These are phyloP conservation scores for Eucalyptus cloeziana DNA, from an alignment of 345 rosid species.

Conservation along the genomic window DNA sequence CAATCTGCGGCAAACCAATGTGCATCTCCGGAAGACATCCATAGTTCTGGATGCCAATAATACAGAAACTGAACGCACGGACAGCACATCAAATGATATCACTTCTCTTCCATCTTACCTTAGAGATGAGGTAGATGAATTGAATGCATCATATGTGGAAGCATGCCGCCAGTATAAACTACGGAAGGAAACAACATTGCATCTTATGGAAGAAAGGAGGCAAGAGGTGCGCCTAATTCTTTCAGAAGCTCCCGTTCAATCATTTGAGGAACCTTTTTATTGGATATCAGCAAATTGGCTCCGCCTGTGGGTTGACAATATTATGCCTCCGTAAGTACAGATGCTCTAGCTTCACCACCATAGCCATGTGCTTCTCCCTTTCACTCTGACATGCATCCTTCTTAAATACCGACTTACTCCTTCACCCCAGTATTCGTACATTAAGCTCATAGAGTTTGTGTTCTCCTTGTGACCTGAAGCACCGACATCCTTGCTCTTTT, in stretches of 20 bases:
- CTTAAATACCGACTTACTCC: background rate
- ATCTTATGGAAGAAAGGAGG: conserved; percentile 45
- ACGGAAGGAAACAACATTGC: conserved; percentile 47
- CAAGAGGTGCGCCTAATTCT: conserved; percentile 82
- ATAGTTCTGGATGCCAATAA: conserved; percentile 1
- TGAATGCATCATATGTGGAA: conserved; percentile 47
- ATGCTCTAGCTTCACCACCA: background rate
- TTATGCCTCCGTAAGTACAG: conserved; percentile 57
- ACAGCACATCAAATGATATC: conserved; percentile 17
- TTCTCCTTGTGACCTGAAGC: background rate
- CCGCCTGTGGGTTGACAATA: conserved; percentile 84
- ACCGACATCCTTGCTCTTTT: background rate
- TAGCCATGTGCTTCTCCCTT: background rate
- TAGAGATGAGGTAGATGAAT: conserved; percentile 29
- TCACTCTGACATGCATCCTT: background rate
- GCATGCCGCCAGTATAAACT: conserved; percentile 49
- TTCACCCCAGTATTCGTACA: background rate
- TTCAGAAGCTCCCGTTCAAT: conserved; percentile 68
- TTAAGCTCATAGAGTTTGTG: background rate
- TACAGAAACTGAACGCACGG: conserved; percentile 20
- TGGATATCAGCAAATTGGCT: conserved; percentile 94
- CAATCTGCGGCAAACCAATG: conserved; percentile 43
- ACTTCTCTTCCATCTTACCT: conserved; percentile 65
- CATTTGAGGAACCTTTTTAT: conserved; percentile 49
- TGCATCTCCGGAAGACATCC: conserved; percentile 17